Evolutionary conservation across 305 asterid genomes (phyloP).

Genomic region (Fraxinus nigra): DNA sequence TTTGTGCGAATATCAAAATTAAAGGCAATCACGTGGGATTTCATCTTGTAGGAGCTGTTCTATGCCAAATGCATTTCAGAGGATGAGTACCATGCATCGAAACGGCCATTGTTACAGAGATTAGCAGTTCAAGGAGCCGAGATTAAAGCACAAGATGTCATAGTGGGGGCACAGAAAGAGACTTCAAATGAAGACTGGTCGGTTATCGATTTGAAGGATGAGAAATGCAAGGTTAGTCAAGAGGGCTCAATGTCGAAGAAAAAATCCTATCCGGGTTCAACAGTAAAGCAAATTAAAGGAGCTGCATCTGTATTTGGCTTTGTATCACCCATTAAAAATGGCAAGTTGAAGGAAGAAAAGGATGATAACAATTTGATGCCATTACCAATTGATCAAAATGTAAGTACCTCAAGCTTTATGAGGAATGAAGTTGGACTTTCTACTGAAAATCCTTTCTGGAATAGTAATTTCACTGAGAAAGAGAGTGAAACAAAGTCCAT

Average conservation of each 20-base stretch:
- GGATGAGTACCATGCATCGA: conserved; percentile 76
- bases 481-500: conserved; percentile 57
- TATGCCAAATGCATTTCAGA: conserved; percentile 77
- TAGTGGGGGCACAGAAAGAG: conserved; percentile 41
- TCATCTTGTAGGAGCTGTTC: conserved; percentile 51
- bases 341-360: conserved; percentile 38
- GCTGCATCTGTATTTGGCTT: conserved; percentile 54
- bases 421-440: conserved; percentile 34
- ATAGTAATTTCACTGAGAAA: conserved; percentile 28
- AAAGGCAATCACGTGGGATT: no score
- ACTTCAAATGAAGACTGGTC: conserved; percentile 66
- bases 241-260: conserved; percentile 29
- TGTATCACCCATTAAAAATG: conserved; percentile 20
- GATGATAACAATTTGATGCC: conserved; percentile 10
- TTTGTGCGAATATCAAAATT: no score
- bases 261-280: conserved; percentile 29
- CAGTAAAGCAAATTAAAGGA: conserved; percentile 34
- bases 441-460: conserved; percentile 62
- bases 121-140: conserved; percentile 92
- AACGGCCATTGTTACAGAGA: conserved; percentile 81
- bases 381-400: conserved; percentile 9
- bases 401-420: neutral
- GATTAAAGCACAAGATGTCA: conserved; percentile 61
- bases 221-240: conserved; percentile 27
- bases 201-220: conserved; percentile 68